A percentile compares a stretch with the other conserved stretches of the same genome.
Evolutionary conservation across 441 rosid species (phyloP).

Genomic region (Jatropha multifida): DNA sequence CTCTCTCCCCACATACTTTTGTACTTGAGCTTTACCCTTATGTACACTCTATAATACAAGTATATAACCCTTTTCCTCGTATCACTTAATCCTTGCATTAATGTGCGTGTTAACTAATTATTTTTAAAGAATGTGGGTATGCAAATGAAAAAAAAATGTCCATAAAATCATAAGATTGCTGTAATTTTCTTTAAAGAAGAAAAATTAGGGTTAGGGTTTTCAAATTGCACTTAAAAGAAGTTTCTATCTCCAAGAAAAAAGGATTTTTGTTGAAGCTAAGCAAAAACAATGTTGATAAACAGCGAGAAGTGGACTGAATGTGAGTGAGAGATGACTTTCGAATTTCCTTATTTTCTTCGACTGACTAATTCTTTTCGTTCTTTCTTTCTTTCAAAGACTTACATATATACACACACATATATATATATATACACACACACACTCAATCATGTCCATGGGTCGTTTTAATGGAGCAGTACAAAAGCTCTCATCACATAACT

Average conservation of each 20-base stretch:
- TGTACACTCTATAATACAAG: too few relatives aligned
- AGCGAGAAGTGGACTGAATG: neutral
- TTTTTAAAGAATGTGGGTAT: too few relatives aligned
- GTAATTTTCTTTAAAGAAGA: too few relatives aligned
- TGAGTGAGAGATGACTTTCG: conserved; percentile 22
- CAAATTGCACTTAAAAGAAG: conserved; percentile 1
- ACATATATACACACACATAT: neutral
- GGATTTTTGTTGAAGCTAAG: too few relatives aligned
- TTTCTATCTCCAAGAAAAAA: neutral
- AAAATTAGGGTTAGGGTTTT: conserved; percentile 41
- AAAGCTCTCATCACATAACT: conserved; percentile 32
- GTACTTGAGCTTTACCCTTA: conserved; percentile 1
- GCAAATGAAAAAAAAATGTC: neutral
- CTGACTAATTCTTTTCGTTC: conserved; percentile 26
- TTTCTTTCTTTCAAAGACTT: neutral
- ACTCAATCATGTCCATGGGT: conserved; percentile 20
- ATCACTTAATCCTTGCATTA: too few relatives aligned
- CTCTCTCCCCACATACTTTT: conserved; percentile 22
- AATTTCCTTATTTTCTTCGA: conserved; percentile 41
- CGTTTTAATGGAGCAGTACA: conserved; percentile 28
- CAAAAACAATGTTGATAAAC: too few relatives aligned
- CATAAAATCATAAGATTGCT: too few relatives aligned
- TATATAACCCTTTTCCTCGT: too few relatives aligned
- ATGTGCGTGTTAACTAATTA: too few relatives aligned
- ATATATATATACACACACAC: neutral